phyloP scores from a whole-genome alignment of 1,139 yeast genomes.

The Tardiomyces digboiensis region DNA sequence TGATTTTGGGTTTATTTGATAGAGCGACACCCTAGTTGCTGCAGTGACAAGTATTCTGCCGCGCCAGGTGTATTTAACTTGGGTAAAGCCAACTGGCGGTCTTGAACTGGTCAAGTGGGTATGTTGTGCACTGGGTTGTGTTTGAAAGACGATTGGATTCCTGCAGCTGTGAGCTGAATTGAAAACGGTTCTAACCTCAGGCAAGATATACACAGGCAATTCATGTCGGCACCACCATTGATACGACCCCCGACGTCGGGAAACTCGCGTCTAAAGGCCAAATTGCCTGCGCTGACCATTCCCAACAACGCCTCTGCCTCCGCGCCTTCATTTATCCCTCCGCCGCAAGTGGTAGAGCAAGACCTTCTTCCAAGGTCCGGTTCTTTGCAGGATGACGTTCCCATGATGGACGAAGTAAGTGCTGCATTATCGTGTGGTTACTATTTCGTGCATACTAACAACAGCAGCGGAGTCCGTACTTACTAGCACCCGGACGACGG shows the following conservation, averaged over 20 bases:
- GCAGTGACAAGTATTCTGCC: background rate
- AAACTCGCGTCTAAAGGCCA: constrained; percentile 20
- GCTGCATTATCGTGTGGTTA: too few relatives aligned
- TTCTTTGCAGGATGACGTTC: background rate
- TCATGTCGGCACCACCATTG: constrained; percentile 26
- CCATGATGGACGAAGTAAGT: background rate
- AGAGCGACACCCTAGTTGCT: too few relatives aligned
- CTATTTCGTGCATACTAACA: constrained; percentile 1
- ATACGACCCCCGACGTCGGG: constrained; percentile 21
- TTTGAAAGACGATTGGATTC: background rate
- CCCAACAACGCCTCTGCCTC: constrained; percentile 12
- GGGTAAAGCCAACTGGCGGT: background rate
- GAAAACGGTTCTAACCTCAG: background rate
- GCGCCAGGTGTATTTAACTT: background rate
- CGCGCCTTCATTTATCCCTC: constrained; percentile 1
- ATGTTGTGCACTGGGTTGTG: too few relatives aligned
- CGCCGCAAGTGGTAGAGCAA: background rate
- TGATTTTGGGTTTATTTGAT: too few relatives aligned
- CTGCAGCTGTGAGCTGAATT: background rate
- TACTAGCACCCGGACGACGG: constrained; percentile 4
- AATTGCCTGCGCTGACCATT: constrained; percentile 25
- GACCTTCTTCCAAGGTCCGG: background rate
- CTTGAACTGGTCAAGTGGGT: too few relatives aligned
- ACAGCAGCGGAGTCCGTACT: constrained; percentile 2
- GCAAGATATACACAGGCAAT: background rate